Evolutionary conservation across 1,139 yeast genomes (phyloP).

Genomic region (Debaryomyces coudertii): DNA sequence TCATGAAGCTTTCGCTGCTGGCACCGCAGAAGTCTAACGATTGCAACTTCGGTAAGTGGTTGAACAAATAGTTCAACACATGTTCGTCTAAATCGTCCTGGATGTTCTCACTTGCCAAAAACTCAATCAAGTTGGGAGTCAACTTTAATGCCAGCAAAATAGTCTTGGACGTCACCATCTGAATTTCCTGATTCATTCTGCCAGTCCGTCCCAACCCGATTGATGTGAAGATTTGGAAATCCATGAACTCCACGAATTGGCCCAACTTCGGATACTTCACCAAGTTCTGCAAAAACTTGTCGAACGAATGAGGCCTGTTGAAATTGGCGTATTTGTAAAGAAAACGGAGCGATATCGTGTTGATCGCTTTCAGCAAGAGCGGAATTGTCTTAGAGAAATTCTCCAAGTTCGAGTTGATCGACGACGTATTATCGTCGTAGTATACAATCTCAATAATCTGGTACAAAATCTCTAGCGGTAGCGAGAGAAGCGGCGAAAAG

Average conservation of each 20-base stretch:
- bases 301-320: constrained; percentile 82
- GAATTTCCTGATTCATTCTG: constrained; percentile 87
- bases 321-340: constrained; percentile 71
- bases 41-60: constrained; percentile 60
- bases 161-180: constrained; percentile 82
- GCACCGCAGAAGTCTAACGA: constrained; percentile 91
- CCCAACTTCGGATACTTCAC: constrained; percentile 56
- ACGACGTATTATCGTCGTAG: constrained; percentile 41
- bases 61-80: constrained; percentile 62
- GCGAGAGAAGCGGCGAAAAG: constrained; percentile 19
- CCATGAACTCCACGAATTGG: constrained; percentile 72
- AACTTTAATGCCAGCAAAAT: constrained; percentile 61
- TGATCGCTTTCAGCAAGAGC: constrained; percentile 38
- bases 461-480: constrained; percentile 48
- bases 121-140: constrained; percentile 74
- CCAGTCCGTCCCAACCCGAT: constrained; percentile 90
- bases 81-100: constrained; percentile 77
- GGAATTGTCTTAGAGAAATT: constrained; percentile 46
- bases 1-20: constrained; percentile 62
- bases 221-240: constrained; percentile 86
- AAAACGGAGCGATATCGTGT: constrained; percentile 39
- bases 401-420: constrained; percentile 48
- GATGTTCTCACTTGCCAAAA: constrained; percentile 81
- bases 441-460: constrained; percentile 49
- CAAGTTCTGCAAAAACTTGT: constrained; percentile 65